Evolutionary conservation across 2,329 filamentous ascomycete genomes (phyloP), one percentile per base, ranked within the genome.

Genomic region (Aspergillus eucalypticola): DNA sequence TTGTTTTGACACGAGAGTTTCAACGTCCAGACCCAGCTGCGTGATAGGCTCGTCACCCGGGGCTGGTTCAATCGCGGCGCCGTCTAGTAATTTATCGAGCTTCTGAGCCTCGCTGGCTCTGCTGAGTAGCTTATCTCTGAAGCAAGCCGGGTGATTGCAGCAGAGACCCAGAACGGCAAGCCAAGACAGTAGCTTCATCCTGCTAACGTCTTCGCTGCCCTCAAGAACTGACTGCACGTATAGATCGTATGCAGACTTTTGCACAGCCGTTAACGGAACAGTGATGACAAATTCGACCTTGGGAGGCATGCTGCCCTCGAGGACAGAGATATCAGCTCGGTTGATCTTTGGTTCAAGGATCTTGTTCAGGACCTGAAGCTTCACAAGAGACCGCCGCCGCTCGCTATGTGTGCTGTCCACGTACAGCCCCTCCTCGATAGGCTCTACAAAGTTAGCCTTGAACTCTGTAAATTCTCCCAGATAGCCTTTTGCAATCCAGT

Each of bases 211-310:
- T 5, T 64, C 64, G 13, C 65, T 68, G 11, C 67, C 68, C 3
- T 63, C 62, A 19, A 72, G 62, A 48, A 84, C 71, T 42, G 73
- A 75, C 21, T 72, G 62, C 4, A 86, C 77, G 66, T 83, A 87
- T 13, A 78, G 70, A 50, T 77, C 71, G 73, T 96, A 96, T 0
- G 88, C 81, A 2, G 78, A 68, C 46, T 74, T 76, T 73, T 97
- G 93, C 1, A 90, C 51, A 0, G 78, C 67, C 0, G 90, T 91
- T 10, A 95, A 78, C 6, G 88, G 85, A 5, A 96, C 80, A 3
- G 83, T 90, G 56, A 97, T 83, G 29, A 96, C 84, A 69, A 94
- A 96, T 70, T 97, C 93, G 7, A 83, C 84, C 73, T 96, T 97
- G 0, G 81, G 78, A 2, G 90, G 90, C 46, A 96, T 79, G 41